Base-by-base conservation (phyloP, 805 yeast species). In the Candida argentea region DNA sequence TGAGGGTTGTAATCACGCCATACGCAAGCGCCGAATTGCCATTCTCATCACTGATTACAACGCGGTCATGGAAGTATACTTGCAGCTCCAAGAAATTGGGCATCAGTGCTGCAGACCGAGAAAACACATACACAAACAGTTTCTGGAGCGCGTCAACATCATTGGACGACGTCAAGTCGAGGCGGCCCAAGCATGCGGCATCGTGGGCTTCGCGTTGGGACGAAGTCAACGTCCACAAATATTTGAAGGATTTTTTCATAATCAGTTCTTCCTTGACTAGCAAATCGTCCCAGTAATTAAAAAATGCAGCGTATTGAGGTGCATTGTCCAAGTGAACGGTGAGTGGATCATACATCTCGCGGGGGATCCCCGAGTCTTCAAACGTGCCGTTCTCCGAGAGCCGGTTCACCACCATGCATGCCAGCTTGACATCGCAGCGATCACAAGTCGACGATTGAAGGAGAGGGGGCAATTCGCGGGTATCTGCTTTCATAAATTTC, bases 11-110 rank as follows among this genome's bases (percentile, higher is more conserved):
- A 4, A 86, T 62, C 24, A 47, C 51, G 0, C 94, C 95, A 27
- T 62, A 63, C 1, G 85, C 73, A 14, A 87, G 43, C 0, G 83
- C 80, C 48, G 77, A 77, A 46, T 80, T 84, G 1, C 94, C 94
- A 0, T 48, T 35, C 40, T 83, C 93, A 48, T 82, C 94, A 44
- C 95, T 85, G 1, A 86, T 57, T 10, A 80, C 61, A 1, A 87
- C 67, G 22, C 73, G 59, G 44, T 87, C 95, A 36, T 68, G 63
- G 21, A 62, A 57, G 0, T 57, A 29, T 2, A 85, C 41, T 33
- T 78, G 84, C 0, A 77, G 55, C 14, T 22, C 38, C 17, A 26
- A 14, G 5, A 26, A 26, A 5, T 16, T 22, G 6, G 22, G 14
- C 4, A 8, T 9, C 29, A 26, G 29, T 8, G 20, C 20, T 18